These are phyloP conservation scores for Dioscorea alata DNA, from an alignment of 106 monocot genomes.

Conservation along the genomic window DNA sequence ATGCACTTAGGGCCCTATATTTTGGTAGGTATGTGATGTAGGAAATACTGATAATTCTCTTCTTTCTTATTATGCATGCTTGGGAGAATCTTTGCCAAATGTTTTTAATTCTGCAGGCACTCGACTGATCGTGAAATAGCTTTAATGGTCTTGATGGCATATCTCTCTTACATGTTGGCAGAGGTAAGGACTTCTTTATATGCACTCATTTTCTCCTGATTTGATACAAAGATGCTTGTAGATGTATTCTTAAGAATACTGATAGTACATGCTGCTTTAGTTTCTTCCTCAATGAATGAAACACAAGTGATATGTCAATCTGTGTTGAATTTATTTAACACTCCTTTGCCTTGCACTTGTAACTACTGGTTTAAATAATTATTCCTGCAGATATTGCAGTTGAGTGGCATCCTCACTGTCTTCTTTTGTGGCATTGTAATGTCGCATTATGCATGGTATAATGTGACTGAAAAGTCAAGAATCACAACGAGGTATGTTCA, in stretches of 20 bases:
- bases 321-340: too few species aligned
- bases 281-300: too few species aligned
- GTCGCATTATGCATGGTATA: slow-evolving; percentile 97
- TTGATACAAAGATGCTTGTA: too few species aligned
- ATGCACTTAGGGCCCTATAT: slow-evolving; percentile 62
- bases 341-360: not conserved
- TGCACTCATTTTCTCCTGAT: too few species aligned
- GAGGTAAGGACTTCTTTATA: slow-evolving; percentile 36
- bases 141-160: slow-evolving; percentile 80
- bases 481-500: slow-evolving; percentile 61
- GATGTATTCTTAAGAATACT: too few species aligned
- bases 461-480: slow-evolving; percentile 66
- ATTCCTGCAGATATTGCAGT: slow-evolving; percentile 38
- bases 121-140: slow-evolving; percentile 86
- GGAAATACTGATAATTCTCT: not conserved
- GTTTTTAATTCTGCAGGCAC: slow-evolving; percentile 41
- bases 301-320: too few species aligned
- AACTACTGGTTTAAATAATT: not conserved
- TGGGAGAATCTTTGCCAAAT: slow-evolving; percentile 2
- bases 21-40: slow-evolving; percentile 58
- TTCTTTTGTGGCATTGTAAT: slow-evolving; percentile 91
- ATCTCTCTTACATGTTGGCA: slow-evolving; percentile 82
- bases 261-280: too few species aligned
- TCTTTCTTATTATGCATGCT: not conserved
- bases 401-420: slow-evolving; percentile 89